A percentile compares a stretch with the other conserved stretches of the same genome.
Conservation (phyloP, 2,329 filamentous ascomycete species). For the Penicillium sp. region DNA sequence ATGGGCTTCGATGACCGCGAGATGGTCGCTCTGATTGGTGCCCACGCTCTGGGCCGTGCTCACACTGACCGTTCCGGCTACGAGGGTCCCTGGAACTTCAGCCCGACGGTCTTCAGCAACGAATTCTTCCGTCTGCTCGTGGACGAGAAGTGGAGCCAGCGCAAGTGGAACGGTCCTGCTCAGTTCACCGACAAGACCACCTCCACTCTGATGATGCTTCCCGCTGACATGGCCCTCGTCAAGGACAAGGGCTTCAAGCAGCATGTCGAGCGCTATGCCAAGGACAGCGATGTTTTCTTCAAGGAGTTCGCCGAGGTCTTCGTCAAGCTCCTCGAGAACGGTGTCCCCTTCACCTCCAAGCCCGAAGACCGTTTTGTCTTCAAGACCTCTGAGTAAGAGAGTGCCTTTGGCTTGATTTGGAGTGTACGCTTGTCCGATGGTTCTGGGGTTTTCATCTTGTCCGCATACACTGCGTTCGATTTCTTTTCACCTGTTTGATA, state of each 20-base stretch:
- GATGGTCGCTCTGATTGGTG: slow-evolving; percentile 86
- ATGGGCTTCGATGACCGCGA: slow-evolving; percentile 99
- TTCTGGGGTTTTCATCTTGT: slow-evolving; percentile 4
- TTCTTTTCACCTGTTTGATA: slow-evolving; percentile 15
- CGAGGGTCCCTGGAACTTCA: slow-evolving; percentile 89
- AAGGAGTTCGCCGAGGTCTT: slow-evolving; percentile 83
- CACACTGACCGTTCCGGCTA: slow-evolving; percentile 88
- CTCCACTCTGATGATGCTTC: slow-evolving; percentile 96
- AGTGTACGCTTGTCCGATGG: slow-evolving; percentile 4
- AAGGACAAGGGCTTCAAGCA: slow-evolving; percentile 85
- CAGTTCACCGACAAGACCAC: slow-evolving; percentile 88
- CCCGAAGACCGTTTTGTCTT: slow-evolving; percentile 64
- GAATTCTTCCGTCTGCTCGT: slow-evolving; percentile 89
- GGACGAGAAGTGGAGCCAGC: slow-evolving; percentile 89
- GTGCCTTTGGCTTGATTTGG: neutral
- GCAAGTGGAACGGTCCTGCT: slow-evolving; percentile 88
- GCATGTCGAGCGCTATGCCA: slow-evolving; percentile 83
- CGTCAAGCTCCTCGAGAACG: slow-evolving; percentile 86
- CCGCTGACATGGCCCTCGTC: slow-evolving; percentile 83
- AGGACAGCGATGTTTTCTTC: slow-evolving; percentile 90
- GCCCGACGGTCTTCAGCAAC: slow-evolving; percentile 88
- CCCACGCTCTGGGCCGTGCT: slow-evolving; percentile 85
- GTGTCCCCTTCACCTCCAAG: slow-evolving; percentile 79
- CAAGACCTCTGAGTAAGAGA: slow-evolving; percentile 57
- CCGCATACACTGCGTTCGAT: slow-evolving; percentile 8